Evolutionary conservation across 768 basidiomycete species (phyloP).

Genomic region (Auriscalpium orientale): DNA sequence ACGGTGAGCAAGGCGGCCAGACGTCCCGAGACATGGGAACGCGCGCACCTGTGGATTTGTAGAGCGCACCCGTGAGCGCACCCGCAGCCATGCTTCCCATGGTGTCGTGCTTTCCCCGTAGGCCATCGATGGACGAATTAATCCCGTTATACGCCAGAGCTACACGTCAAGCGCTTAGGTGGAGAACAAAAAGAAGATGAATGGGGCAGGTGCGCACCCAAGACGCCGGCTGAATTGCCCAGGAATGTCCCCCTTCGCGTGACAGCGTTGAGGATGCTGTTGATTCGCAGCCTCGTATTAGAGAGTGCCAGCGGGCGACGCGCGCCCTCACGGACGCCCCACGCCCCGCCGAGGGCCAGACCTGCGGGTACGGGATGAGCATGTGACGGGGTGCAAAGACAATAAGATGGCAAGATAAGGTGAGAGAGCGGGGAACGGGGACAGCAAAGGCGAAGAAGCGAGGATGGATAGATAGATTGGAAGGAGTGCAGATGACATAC

Average conservation of each 20-base stretch:
- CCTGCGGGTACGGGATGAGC: slow-evolving; percentile 63
- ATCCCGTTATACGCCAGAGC: slow-evolving; percentile 94
- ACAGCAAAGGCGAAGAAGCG: slow-evolving; percentile 44
- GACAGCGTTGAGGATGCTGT: slow-evolving; percentile 93
- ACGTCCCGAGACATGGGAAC: slow-evolving; percentile 21
- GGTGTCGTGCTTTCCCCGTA: slow-evolving; percentile 87
- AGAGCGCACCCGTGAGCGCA: slow-evolving; percentile 82
- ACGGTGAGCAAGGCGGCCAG: slow-evolving; percentile 19
- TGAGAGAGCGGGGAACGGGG: slow-evolving; percentile 31
- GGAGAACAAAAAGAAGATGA: slow-evolving; percentile 32
- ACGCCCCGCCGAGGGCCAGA: slow-evolving; percentile 87
- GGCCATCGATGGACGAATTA: slow-evolving; percentile 87
- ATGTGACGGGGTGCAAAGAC: slow-evolving; percentile 70
- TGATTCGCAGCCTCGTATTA: slow-evolving; percentile 85
- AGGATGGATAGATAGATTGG: slow-evolving; percentile 20
- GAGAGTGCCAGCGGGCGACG: slow-evolving; percentile 79
- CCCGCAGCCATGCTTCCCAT: slow-evolving; percentile 90
- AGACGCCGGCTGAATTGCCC: slow-evolving; percentile 95
- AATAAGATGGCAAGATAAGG: slow-evolving; percentile 48
- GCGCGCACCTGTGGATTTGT: slow-evolving; percentile 83
- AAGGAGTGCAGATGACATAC: slow-evolving; percentile 44
- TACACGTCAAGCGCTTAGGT: slow-evolving; percentile 34
- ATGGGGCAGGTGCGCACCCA: slow-evolving; percentile 60
- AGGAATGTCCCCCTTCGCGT: slow-evolving; percentile 96
- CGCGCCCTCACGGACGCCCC: slow-evolving; percentile 95